Percentiles rank a stretch among this genome's conserved stretches.
Conservation (phyloP, 1,284 basidiomycete genomes). For the Irpex sp. region DNA sequence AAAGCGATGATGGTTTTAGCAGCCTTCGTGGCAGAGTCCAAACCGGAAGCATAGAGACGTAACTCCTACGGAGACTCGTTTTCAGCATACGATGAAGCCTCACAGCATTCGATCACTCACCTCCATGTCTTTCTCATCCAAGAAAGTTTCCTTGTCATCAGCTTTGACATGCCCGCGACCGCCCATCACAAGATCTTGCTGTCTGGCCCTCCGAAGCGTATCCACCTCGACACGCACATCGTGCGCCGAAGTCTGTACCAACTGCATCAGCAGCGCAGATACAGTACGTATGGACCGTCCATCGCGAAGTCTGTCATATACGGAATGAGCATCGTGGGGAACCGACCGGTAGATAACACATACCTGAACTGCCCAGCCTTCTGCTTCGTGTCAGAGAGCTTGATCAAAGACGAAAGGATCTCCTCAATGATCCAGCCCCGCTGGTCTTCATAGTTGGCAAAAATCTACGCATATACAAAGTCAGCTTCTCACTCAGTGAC, state of each 20-base stretch:
- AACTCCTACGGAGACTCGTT: slow-evolving; percentile 44
- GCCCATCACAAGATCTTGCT: slow-evolving; percentile 53
- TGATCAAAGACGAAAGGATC: slow-evolving; percentile 84
- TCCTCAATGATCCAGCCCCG: slow-evolving; percentile 96
- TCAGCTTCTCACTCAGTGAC: background rate
- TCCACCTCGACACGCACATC: slow-evolving; percentile 64
- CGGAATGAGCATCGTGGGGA: background rate
- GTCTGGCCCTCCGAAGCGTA: slow-evolving; percentile 54
- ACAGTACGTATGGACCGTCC: slow-evolving; percentile 87
- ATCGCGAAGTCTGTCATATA: slow-evolving; percentile 57
- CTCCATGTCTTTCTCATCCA: slow-evolving; percentile 64
- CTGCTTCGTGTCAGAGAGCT: slow-evolving; percentile 84
- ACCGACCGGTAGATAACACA: slow-evolving; percentile 16
- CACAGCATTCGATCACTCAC: slow-evolving; percentile 28
- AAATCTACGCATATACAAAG: slow-evolving; percentile 50
- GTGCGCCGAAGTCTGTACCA: slow-evolving; percentile 91
- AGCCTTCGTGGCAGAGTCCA: slow-evolving; percentile 78
- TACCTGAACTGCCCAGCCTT: slow-evolving; percentile 84
- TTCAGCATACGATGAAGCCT: background rate
- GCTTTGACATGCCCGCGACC: slow-evolving; percentile 53
- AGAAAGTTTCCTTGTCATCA: slow-evolving; percentile 39
- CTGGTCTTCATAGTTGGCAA: slow-evolving; percentile 86
- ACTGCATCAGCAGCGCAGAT: slow-evolving; percentile 86
- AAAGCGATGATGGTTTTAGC: slow-evolving; percentile 82
- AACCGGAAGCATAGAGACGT: slow-evolving; percentile 53